Base-by-base conservation (phyloP, 345 rosid genomes). In the Brassica carinata region DNA sequence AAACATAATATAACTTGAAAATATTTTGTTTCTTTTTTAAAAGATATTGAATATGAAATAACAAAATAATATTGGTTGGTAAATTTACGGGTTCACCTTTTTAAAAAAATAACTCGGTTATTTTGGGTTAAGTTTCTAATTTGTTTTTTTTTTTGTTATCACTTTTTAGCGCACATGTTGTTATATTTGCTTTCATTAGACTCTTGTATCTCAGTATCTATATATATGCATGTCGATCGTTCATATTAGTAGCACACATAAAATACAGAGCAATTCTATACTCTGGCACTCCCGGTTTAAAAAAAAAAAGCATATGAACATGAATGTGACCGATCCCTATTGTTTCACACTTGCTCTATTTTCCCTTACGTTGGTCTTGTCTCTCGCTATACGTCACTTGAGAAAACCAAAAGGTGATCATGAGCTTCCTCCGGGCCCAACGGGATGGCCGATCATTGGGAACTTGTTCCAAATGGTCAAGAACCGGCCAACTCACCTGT, bases 361-460 rank as follows among this genome's bases (percentile, higher is more conserved):
- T 59, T 59, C n/a, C n/a, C 5, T 59, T 19, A 59, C 64, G 14
- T 48, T 48, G 17, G 64, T 59, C 64, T 19, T 59, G 14, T 4
- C 14, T 59, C 64, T 23, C 30, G 30, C 31, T 9, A 58, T 30
- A 38, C 68, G 7, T 68, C 59, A 0, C 33, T 38, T 40, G 18
- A 76, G 68, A 59, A 76, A 76, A 38, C 48, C 79, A 58, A 76
- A 38, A 51, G 15, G 26, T 19, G 33, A 65, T 10, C 51, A 23
- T 23, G 26, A 48, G 38, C 80, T 77, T 30, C 80, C 80, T 15
- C 80, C 75, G 0, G 62, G 69, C 0, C 80, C 75, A 77, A 0
- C 3, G 9, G 43, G 67, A 57, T 76, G 79, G 74, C 74, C 68
- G 4, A 38, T 76, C 43, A n/a, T 69, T 61, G 80, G 80, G 9